phyloP scores from a whole-genome alignment of 345 rosid species.

The Murraya paniculata region DNA sequence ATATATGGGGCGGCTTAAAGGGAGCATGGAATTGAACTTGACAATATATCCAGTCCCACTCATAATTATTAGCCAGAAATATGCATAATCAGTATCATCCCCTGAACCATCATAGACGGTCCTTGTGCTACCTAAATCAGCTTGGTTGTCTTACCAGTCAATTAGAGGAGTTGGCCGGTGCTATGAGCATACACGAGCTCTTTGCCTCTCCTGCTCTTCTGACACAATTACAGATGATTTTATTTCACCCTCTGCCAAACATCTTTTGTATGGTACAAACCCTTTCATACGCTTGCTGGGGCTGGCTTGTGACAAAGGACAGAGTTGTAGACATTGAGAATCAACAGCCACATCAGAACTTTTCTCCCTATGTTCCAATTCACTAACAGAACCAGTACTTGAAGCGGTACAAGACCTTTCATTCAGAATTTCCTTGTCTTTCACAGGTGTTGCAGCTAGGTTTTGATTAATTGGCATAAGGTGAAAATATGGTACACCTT shows the following conservation, averaged over 20 bases:
- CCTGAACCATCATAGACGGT: not conserved
- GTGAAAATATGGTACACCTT: constrained; percentile 19
- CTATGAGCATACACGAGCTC: constrained; percentile 54
- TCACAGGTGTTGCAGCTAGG: constrained; percentile 1
- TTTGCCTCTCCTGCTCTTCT: constrained; percentile 42
- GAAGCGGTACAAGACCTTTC: constrained; percentile 46
- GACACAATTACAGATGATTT: constrained; percentile 32
- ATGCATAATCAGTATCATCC: not conserved
- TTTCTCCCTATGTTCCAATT: constrained; percentile 35
- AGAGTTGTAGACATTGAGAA: constrained; percentile 26
- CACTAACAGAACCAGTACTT: constrained; percentile 36
- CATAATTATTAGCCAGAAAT: not conserved
- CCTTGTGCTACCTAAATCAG: constrained; percentile 8
- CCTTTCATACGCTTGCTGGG: constrained; percentile 27
- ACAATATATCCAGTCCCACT: not conserved
- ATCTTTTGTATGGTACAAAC: constrained; percentile 74
- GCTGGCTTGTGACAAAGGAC: constrained; percentile 7
- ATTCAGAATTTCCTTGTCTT: constrained; percentile 26
- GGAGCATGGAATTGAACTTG: not conserved
- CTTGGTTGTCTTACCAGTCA: not conserved
- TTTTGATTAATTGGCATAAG: constrained; percentile 15
- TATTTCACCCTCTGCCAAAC: constrained; percentile 50
- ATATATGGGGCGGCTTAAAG: not conserved
- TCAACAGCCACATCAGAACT: constrained; percentile 27
- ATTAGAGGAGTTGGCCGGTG: not conserved